A percentile compares a stretch with the other conserved stretches of the same genome.
Evolutionary conservation across 2,329 filamentous ascomycete species (phyloP).

Genomic region (Alternaria sp.): DNA sequence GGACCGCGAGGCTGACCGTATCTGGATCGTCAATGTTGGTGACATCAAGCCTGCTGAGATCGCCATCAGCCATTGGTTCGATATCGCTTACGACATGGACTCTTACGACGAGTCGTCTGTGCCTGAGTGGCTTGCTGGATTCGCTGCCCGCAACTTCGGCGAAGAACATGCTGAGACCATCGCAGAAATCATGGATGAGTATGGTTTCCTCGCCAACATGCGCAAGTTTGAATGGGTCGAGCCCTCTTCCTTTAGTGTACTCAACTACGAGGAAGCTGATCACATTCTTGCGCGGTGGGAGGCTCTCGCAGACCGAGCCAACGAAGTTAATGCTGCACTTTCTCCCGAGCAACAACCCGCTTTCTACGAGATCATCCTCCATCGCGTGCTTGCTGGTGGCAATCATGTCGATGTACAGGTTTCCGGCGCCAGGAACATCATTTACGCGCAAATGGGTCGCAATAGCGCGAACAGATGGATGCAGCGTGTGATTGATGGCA

Average conservation of each 20-base stretch:
- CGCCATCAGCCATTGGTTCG: constrained; percentile 72
- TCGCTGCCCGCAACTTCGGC: constrained; percentile 68
- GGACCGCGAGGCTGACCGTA: constrained; percentile 65
- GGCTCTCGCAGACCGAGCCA: constrained; percentile 62
- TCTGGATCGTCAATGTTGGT: constrained; percentile 74
- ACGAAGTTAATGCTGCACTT: constrained; percentile 65
- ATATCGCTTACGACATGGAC: constrained; percentile 71
- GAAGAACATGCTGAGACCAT: constrained; percentile 58
- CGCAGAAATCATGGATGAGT: constrained; percentile 63
- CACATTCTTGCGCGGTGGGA: constrained; percentile 65
- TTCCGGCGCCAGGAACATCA: constrained; percentile 48
- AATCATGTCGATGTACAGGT: constrained; percentile 62
- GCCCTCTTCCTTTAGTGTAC: constrained; percentile 65
- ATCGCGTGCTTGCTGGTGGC: constrained; percentile 67
- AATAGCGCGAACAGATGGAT: constrained; percentile 52
- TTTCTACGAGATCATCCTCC: constrained; percentile 70
- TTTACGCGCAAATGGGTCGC: constrained; percentile 49
- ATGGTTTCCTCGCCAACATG: constrained; percentile 65
- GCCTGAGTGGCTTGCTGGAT: constrained; percentile 64
- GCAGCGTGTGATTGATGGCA: constrained; percentile 48
- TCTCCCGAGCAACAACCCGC: constrained; percentile 62
- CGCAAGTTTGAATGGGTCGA: constrained; percentile 72
- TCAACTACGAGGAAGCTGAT: constrained; percentile 73
- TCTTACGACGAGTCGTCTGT: constrained; percentile 66
- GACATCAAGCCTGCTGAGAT: constrained; percentile 73